Evolutionary conservation across 768 basidiomycete species (phyloP), one percentile per base, ranked within the genome.

Genomic region (Stropharia rugosoannulata): DNA sequence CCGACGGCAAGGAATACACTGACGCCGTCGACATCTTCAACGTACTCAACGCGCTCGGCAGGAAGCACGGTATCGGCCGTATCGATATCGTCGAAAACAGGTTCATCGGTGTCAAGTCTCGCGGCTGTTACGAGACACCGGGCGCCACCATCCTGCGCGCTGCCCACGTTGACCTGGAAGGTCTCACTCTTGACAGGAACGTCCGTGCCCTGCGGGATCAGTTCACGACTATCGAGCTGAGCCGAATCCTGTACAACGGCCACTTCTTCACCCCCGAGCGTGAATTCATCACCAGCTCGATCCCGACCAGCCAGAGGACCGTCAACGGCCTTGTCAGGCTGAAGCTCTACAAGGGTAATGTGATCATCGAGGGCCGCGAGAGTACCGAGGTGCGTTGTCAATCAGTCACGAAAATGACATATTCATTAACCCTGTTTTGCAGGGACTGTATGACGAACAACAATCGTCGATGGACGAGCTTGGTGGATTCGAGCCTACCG

Each of bases 231-330:
- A 79, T 92, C 64, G 89, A 89, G 69, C 80, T 98, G 53, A 86
- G 91, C 71, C 80, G 87, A 62, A 95, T 99, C 66, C 77, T 99
- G 46, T 98, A 99, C 81, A 98, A 98, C 68, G 97, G 96, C 37
- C 94, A 96, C 77, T 98, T 94, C 86, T 99, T 98, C 83, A 96
- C 95, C n/a, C 95, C 97, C 44, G 97, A 98, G 75, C 83, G 96
- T 61, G 97, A 98, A 75, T 98, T 98, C 67, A 76, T 98, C 66
- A 89, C 87, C 42, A 86, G 87, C 66, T 83, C 90, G 52, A 93
- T 98, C 68, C 93, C 95, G 4, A 87, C 93, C 40, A 93, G 90
- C 70, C 97, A 99, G 78, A 82, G 90, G 73, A 97, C 95, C 22
- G 97, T 99, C 61, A 98, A 98, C 65, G 97, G 97, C 44, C 70